Conservation (phyloP, 169 alveolate species). For the Ichthyophthirius multifiliis region DNA sequence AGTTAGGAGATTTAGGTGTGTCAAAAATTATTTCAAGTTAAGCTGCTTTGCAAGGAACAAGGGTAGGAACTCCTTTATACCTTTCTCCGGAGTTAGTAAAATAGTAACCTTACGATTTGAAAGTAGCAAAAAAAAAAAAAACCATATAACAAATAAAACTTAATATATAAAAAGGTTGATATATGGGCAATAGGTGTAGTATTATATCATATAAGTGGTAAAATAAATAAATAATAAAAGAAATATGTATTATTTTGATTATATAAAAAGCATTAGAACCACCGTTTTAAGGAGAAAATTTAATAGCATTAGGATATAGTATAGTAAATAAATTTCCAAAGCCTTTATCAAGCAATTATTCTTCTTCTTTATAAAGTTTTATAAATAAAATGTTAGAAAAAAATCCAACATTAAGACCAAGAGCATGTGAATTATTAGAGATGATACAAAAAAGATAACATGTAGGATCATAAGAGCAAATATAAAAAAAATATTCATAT, state of each 20-base stretch:
- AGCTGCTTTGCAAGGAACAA: conserved; percentile 71
- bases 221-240: neutral
- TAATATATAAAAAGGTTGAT: conserved; percentile 42
- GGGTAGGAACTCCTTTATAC: conserved; percentile 89
- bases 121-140: conserved; percentile 28
- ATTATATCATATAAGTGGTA: conserved; percentile 67
- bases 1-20: conserved; percentile 86
- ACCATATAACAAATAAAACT: neutral
- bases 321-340: conserved; percentile 64
- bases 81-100: conserved; percentile 84
- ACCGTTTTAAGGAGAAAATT: conserved; percentile 82
- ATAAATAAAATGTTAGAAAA: conserved; percentile 53
- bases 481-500: neutral
- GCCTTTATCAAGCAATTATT: conserved; percentile 48
- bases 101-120: conserved; percentile 82
- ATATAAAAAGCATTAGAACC: conserved; percentile 52
- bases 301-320: conserved; percentile 70
- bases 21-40: conserved; percentile 65
- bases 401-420: conserved; percentile 61
- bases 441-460: neutral
- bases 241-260: neutral
- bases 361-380: conserved; percentile 34
- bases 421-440: neutral
- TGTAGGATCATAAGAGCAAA: too few species aligned
- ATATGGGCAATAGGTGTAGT: conserved; percentile 87